Percentiles rank a stretch among this genome's conserved stretches.
phyloP scores from a whole-genome alignment of 345 rosid species.

The Schrenkiella parvula region DNA sequence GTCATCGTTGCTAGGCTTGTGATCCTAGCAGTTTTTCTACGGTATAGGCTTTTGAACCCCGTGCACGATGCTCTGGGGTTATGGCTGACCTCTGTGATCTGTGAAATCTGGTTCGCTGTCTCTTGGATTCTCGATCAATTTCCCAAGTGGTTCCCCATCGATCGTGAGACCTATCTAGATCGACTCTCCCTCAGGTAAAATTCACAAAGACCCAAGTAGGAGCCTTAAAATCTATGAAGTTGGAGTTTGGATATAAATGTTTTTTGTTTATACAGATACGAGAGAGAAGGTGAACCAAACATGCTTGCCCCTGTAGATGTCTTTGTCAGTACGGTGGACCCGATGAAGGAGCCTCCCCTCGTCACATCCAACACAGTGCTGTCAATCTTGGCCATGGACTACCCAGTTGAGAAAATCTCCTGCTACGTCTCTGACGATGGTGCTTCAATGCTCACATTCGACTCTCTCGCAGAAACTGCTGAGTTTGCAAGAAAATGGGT shows the following conservation, averaged over 20 bases:
- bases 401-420: constrained; percentile 87
- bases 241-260: background rate
- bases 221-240: background rate
- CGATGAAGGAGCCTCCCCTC: constrained; percentile 98
- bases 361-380: constrained; percentile 85
- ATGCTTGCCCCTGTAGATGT: constrained; percentile 82
- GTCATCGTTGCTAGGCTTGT: constrained; percentile 85
- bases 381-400: constrained; percentile 94
- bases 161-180: constrained; percentile 91
- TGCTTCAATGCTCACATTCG: constrained; percentile 95
- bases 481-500: constrained; percentile 85
- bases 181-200: constrained; percentile 76
- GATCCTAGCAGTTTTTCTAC: constrained; percentile 73
- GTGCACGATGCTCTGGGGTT: constrained; percentile 85
- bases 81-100: constrained; percentile 86
- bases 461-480: constrained; percentile 77
- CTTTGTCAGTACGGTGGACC: constrained; percentile 97
- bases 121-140: constrained; percentile 99
- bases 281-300: constrained; percentile 86
- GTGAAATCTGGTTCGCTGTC: constrained; percentile 94
- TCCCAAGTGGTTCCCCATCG: constrained; percentile 92
- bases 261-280: constrained; percentile 49
- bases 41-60: constrained; percentile 80
- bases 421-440: constrained; percentile 97
- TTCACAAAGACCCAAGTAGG: constrained; percentile 3